Percentiles rank a stretch among this genome's conserved stretches.
These are phyloP conservation scores for Elaphomyces granulatus DNA, from an alignment of 495 filamentous ascomycete species.

Conservation along the genomic window DNA sequence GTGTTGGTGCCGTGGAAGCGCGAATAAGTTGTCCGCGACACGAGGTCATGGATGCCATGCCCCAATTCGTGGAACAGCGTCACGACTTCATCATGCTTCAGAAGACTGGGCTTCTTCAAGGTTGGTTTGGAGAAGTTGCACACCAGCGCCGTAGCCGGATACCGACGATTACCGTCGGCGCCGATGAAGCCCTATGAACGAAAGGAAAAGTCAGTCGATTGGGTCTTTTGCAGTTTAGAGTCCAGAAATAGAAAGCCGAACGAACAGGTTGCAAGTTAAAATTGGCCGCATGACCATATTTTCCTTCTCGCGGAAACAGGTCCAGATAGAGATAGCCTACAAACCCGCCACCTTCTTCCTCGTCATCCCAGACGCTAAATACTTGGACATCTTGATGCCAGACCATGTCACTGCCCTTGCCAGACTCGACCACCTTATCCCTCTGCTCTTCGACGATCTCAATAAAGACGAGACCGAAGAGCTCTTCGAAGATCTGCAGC, in stretches of 20 bases:
- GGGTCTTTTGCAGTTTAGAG: not conserved
- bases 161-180: conserved; percentile 42
- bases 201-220: not conserved
- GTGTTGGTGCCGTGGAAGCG: conserved; percentile 63
- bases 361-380: conserved; percentile 59
- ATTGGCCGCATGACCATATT: conserved; percentile 61
- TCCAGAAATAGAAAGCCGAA: conserved; percentile 4
- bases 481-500: conserved; percentile 85
- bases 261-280: conserved; percentile 57
- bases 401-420: conserved; percentile 49
- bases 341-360: conserved; percentile 48
- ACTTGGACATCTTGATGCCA: conserved; percentile 60
- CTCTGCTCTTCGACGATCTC: conserved; percentile 54
- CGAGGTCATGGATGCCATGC: conserved; percentile 63
- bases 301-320: conserved; percentile 50
- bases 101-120: conserved; percentile 51
- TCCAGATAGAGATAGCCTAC: conserved; percentile 62
- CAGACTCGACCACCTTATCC: conserved; percentile 37
- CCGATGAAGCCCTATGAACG: conserved; percentile 38
- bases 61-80: conserved; percentile 64
- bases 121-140: conserved; percentile 61
- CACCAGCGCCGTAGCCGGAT: conserved; percentile 55
- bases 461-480: conserved; percentile 86
- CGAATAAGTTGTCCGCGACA: conserved; percentile 48
- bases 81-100: conserved; percentile 57